A percentile compares a stretch with the other conserved stretches of the same genome.
Conservation (phyloP, 2,329 filamentous ascomycete species). For the Colletotrichum siamense region DNA sequence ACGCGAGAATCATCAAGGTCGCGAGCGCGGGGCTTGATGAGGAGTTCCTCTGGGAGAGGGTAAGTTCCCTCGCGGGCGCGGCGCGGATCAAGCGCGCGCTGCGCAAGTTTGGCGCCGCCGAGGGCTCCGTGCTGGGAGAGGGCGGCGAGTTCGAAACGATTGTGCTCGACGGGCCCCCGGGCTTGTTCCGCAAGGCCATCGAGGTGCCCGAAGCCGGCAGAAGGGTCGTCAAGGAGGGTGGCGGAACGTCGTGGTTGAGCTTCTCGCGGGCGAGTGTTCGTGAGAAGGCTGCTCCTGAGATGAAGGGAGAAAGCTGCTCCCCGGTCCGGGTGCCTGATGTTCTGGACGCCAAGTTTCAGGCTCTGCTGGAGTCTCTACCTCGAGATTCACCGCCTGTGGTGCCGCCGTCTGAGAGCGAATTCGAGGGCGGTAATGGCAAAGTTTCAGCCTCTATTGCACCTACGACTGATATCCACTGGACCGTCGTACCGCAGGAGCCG, state of each 20-base stretch:
- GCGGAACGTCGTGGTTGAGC: constrained; percentile 77
- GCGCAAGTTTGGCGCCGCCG: constrained; percentile 68
- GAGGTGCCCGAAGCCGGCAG: constrained; percentile 60
- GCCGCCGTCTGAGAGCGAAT: not conserved
- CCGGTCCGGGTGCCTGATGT: constrained; percentile 64
- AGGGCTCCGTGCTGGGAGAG: constrained; percentile 83
- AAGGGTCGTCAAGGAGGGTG: constrained; percentile 68
- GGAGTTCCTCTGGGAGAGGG: constrained; percentile 79
- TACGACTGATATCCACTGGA: constrained; percentile 38
- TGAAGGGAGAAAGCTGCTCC: not conserved
- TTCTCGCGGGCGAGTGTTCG: constrained; percentile 63
- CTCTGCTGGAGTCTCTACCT: constrained; percentile 40
- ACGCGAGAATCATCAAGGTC: constrained; percentile 94
- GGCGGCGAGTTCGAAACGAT: constrained; percentile 97
- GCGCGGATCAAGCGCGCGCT: constrained; percentile 58
- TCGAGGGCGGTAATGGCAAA: not conserved
- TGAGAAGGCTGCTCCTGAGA: constrained; percentile 37
- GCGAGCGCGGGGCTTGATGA: constrained; percentile 89
- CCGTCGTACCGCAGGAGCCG: constrained; percentile 35
- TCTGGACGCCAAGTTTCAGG: constrained; percentile 67
- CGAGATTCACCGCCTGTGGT: not conserved
- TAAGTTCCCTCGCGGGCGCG: constrained; percentile 62
- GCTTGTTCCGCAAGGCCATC: constrained; percentile 76
- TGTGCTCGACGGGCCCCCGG: constrained; percentile 77
- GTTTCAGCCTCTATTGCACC: not conserved